phyloP scores from a whole-genome alignment of 768 basidiomycete genomes.

The Coprinopsis sp. region DNA sequence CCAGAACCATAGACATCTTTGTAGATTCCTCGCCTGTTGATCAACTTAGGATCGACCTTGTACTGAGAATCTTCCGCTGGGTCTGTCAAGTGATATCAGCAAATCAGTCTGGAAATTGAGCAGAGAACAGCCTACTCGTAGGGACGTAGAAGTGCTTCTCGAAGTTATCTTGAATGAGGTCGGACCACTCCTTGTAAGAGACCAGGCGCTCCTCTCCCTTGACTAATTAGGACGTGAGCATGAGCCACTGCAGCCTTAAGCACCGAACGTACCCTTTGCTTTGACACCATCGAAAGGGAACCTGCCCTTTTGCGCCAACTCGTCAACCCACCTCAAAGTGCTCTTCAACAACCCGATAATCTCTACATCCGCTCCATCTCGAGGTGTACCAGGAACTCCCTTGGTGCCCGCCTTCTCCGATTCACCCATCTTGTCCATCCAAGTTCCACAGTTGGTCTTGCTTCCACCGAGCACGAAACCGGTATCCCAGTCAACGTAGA shows the following conservation, averaged over 20 bases:
- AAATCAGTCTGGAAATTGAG: constrained; percentile 5
- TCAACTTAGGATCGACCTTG: constrained; percentile 59
- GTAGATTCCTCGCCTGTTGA: constrained; percentile 93
- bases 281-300: constrained; percentile 92
- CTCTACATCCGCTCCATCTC: constrained; percentile 95
- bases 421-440: constrained; percentile 99
- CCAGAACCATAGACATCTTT: constrained; percentile 97
- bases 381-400: constrained; percentile 91
- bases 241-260: not conserved
- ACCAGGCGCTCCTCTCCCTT: constrained; percentile 63
- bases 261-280: constrained; percentile 56
- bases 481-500: constrained; percentile 93
- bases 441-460: constrained; percentile 82
- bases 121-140: constrained; percentile 41
- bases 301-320: constrained; percentile 54
- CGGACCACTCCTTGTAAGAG: constrained; percentile 87
- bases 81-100: constrained; percentile 40
- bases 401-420: constrained; percentile 88
- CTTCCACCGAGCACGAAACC: constrained; percentile 90
- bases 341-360: constrained; percentile 93
- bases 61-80: constrained; percentile 66
- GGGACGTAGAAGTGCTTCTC: constrained; percentile 93
- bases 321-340: constrained; percentile 83
- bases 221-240: constrained; percentile 41
- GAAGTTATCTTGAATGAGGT: constrained; percentile 80